Percentiles rank a stretch among this genome's conserved stretches.
phyloP scores from a whole-genome alignment of 1,284 basidiomycete species.

The Takashimella koratensis region DNA sequence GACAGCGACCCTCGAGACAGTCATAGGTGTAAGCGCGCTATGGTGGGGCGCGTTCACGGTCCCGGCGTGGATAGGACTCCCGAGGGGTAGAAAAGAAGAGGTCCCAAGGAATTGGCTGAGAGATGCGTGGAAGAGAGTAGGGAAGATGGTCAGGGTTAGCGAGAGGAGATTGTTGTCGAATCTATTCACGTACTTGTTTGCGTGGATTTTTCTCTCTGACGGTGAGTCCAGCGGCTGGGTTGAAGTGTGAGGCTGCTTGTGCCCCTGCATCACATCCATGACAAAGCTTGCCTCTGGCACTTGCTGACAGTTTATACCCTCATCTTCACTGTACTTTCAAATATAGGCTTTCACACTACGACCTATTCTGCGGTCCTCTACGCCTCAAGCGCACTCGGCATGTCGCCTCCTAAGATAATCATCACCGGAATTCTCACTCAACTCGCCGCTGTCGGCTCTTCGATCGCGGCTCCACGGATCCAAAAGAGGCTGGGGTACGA shows the following conservation, averaged over 20 bases:
- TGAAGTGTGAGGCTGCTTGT: neutral
- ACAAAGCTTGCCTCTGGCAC: conserved; percentile 2
- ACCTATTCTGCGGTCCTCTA: conserved; percentile 46
- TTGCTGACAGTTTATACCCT: conserved; percentile 1
- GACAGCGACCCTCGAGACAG: conserved; percentile 68
- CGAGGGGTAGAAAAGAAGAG: conserved; percentile 35
- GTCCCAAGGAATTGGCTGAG: conserved; percentile 19
- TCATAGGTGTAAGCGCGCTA: conserved; percentile 71
- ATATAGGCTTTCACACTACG: conserved; percentile 48
- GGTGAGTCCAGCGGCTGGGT: conserved; percentile 53
- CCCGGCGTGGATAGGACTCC: conserved; percentile 69
- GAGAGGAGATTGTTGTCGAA: conserved; percentile 71
- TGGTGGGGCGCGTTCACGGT: conserved; percentile 82
- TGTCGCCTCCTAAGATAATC: conserved; percentile 51
- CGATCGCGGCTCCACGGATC: conserved; percentile 37
- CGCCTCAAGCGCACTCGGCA: conserved; percentile 44
- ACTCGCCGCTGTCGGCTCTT: conserved; percentile 44
- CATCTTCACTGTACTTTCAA: too few species aligned
- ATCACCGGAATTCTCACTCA: conserved; percentile 49
- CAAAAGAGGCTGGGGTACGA: conserved; percentile 56
- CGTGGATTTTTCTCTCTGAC: conserved; percentile 89
- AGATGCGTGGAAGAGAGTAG: conserved; percentile 37
- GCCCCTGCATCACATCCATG: too few species aligned
- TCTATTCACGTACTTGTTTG: conserved; percentile 78
- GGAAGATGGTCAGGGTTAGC: conserved; percentile 61